Evolutionary conservation across 1,284 basidiomycete species (phyloP), one percentile per base, ranked within the genome.

Genomic region (Cerioporus squamosus): DNA sequence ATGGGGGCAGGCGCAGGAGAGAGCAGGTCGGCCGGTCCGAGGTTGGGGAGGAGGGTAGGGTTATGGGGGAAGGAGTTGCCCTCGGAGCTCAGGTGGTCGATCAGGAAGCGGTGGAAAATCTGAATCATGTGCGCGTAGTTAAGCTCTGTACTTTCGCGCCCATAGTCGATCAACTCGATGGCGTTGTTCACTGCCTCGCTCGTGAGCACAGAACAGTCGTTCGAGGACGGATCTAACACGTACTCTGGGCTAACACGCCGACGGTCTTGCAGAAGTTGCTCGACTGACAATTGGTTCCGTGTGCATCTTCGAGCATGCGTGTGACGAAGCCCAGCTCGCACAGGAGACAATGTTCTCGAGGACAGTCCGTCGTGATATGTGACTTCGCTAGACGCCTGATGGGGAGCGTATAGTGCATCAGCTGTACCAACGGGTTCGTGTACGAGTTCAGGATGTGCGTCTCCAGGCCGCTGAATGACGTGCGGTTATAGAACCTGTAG

Each of bases 371-470:
- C 1, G 91, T 89, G 62, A 95, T 95, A 70, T 99, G 97, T 0
- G 93, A 93, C 74, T 93, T 95, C 15, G 95, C 95, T 39, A 97
- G 78, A 17, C 77, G 81, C 33, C 95, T 85, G 44, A 98, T 85
- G 0, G 96, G 93, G 31, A 77, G 67, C 24, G 85, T 85, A 72
- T 95, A 97, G 72, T 97, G 93, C 74, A 99, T 83, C 3, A 91
- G 87, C 73, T 99, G 97, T 1, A 99, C 77, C 23, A 98, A 75
- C 1, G 95, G 81, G 71, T 99, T 99, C 24, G 97, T 97, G 76
- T 99, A 99, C 18, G 95, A 98, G 74, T 98, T 97, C 53, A 93
- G 81, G 60, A 99, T 98, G 72, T 99, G 95, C 1, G 97, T 98
- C 75, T 99, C 97, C 49, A 99, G 82, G 4, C 97, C 97, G 58